Evolutionary conservation across 2,329 filamentous ascomycete species (phyloP).

Genomic region (Neodidymelliopsis sp.): DNA sequence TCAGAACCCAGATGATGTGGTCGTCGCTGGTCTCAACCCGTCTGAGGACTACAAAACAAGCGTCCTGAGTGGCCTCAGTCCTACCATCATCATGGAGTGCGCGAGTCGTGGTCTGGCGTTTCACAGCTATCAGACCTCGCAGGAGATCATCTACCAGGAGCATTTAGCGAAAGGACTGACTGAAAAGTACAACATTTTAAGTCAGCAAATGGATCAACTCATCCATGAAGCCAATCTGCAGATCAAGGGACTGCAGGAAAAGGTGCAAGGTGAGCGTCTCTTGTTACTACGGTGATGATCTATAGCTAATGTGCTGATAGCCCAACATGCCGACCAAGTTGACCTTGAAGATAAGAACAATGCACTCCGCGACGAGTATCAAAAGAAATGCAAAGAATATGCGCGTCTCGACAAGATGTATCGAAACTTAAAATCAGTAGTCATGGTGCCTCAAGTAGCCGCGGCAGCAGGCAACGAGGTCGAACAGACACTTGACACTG

Average conservation of each 20-base stretch:
- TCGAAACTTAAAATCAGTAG: constrained; percentile 62
- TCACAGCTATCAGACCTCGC: constrained; percentile 84
- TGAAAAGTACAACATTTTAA: constrained; percentile 73
- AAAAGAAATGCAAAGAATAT: constrained; percentile 74
- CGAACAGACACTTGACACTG: constrained; percentile 38
- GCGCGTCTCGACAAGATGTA: constrained; percentile 71
- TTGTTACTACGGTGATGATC: not conserved
- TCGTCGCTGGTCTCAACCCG: constrained; percentile 74
- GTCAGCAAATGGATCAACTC: constrained; percentile 72
- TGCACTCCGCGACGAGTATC: constrained; percentile 70
- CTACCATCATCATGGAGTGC: constrained; percentile 85
- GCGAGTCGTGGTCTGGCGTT: constrained; percentile 80
- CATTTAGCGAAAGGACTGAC: constrained; percentile 74
- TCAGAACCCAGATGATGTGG: constrained; percentile 75
- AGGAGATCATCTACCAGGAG: constrained; percentile 85
- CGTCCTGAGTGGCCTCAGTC: constrained; percentile 81
- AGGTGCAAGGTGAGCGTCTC: constrained; percentile 63
- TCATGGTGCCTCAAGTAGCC: constrained; percentile 62
- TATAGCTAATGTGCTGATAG: constrained; percentile 41
- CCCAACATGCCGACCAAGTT: constrained; percentile 68
- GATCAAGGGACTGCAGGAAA: constrained; percentile 70
- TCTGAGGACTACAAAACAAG: constrained; percentile 91
- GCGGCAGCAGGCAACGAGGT: constrained; percentile 61
- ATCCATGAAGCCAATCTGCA: constrained; percentile 78
- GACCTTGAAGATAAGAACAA: constrained; percentile 73